Base-by-base conservation (phyloP, 495 filamentous ascomycete genomes). In the Penicillium bialowiezense region DNA sequence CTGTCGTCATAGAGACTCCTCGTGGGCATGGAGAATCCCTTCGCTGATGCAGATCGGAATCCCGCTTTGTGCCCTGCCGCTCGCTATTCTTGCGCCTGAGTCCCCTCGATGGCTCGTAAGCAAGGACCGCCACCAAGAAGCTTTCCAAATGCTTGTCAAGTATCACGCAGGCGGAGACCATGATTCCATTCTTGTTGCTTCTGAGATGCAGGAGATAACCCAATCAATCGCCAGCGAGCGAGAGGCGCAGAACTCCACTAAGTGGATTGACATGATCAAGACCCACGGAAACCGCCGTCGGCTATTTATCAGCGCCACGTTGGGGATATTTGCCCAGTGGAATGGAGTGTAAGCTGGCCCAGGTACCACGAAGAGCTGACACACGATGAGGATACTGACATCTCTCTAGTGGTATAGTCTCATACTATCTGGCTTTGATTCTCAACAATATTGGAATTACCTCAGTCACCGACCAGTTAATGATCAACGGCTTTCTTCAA, bases 11-110 rank as follows among this genome's bases (percentile, higher is more conserved):
- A 13, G 82, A 82, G 13, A 81, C 81, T 74, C 64, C 47, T 69
- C 81, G 44, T 86, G 83, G 83, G 76, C 81, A 3, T 87, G 83
- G 84, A 68, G 81, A 33, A 80, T 86, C 20, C 84, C 83, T 1
- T 83, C 77, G 0, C 41, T 84, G 4, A 50, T 86, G 15, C 84
- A 86, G 49, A 68, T 85, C 36, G 51, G 53, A 7, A 26, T 26
- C 74, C 63, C 1, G 56, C 65, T 26, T 8, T 26, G 23, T 26
- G 23, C 23, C 3, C 8, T 26, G 23, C 23, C 23, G 8, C 23
- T 26, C 8, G 23, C 23, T 26, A 3, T 26, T 26, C 23, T 26
- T 26, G 23, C 23, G 23, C 23, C 83, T 1, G 83, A 86, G 54
- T 80, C 73, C 14, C 82, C 82, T 13, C 73, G 84, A 32, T 86